Evolutionary conservation across 1,284 basidiomycete species (phyloP), one percentile per base, ranked within the genome.

Genomic region (Phellopilus nigrolimitatus): DNA sequence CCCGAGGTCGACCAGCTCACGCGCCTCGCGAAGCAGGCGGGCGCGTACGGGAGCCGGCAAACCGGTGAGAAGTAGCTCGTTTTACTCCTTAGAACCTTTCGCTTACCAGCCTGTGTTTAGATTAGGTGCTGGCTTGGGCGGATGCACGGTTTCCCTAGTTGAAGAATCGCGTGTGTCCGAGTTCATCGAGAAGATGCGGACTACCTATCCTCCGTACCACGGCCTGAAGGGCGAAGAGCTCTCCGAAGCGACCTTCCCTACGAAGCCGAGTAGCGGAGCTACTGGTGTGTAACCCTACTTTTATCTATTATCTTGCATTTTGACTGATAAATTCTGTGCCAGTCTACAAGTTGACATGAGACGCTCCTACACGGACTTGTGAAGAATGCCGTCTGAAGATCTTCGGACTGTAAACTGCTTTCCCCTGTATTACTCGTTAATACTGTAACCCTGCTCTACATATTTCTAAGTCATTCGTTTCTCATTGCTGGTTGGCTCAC

Each of bases 101-200:
- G 55, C 17, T 33, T 12, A 39, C 52, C 40, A 34, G 31, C 38
- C 22, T 24, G 19, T 47, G 1, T 30, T 19, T 24, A n/a, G n/a
- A n/a, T 17, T 54, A 85, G 87, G 88, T 38, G 91, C 91, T 0
- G 91, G 91, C 1, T 95, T 91, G 91, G 92, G 92, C 45, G 92
- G 92, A 9, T 92, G 89, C 59, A 88, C 87, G 0, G 86, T 95
- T 19, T 90, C 88, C 13, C 75, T 95, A 15, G 84, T 95, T 2
- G 75, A 79, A 5, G 83, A 87, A 59, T 67, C 71, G n/a, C 62
- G 76, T 31, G 86, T 90, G 2, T 73, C 78, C 0, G 57, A 62
- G n/a, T 93, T 95, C 62, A 82, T 93, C 43, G 63, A 69, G 54
- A 71, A 73, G 54, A 70, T 94, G 21, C 79, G 72, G 63, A 68